Evolutionary conservation across 2,329 filamentous ascomycete genomes (phyloP).

Genomic region (Dryadomyces quercivorus): DNA sequence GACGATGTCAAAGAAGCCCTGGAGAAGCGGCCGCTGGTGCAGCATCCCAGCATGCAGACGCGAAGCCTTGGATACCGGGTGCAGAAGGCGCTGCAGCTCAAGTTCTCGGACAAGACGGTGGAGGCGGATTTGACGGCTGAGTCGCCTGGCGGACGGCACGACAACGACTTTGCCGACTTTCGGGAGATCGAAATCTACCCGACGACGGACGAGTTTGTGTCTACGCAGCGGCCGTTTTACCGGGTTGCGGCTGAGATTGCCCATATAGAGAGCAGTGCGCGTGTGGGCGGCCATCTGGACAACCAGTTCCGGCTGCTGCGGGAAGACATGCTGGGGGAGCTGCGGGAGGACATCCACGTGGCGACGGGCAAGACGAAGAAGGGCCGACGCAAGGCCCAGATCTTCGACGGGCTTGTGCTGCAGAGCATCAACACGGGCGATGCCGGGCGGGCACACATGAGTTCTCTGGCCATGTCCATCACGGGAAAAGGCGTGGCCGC

Average conservation of each 20-base stretch:
- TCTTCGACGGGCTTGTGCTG: neutral
- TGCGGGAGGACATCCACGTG: conserved; percentile 57
- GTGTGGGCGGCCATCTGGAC: conserved; percentile 44
- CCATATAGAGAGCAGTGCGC: conserved; percentile 20
- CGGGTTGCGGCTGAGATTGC: conserved; percentile 36
- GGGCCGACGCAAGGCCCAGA: neutral
- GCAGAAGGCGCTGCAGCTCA: neutral
- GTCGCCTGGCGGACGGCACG: conserved; percentile 53
- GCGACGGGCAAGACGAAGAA: conserved; percentile 15
- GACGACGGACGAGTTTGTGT: conserved; percentile 51
- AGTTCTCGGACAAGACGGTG: neutral
- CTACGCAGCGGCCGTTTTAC: conserved; percentile 39
- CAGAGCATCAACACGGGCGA: neutral
- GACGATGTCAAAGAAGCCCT: neutral
- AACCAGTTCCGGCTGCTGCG: conserved; percentile 61
- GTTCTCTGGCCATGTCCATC: neutral
- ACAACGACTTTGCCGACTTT: conserved; percentile 57
- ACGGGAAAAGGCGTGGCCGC: neutral
- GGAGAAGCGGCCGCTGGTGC: neutral
- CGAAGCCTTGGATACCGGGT: neutral
- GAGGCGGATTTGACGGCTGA: neutral
- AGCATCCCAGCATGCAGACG: neutral
- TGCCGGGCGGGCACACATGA: neutral
- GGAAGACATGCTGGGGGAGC: conserved; percentile 30
- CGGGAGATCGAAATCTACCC: conserved; percentile 51